Base-by-base conservation (phyloP, 805 yeast species). In the Barnettozyma vustinii region DNA sequence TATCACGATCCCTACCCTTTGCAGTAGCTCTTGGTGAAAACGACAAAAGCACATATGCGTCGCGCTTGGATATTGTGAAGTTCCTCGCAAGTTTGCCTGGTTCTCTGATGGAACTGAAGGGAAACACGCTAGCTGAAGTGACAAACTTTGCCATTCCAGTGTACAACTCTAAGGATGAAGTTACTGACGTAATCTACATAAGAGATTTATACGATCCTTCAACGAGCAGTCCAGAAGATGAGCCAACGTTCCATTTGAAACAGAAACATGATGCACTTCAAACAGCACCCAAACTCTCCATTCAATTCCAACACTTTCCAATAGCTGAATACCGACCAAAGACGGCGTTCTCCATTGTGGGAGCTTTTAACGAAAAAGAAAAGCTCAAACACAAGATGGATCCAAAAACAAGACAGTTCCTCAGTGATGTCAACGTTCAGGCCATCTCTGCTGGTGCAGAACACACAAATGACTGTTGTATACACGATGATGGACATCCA, bases 271-370 rank as follows among this genome's bases (percentile, higher is more conserved):
- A 56, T 15, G 33, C 52, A 2, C 50, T 67, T 15, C 54, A 60
- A 37, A 52, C 53, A 19, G 56, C 58, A 23, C 57, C 66, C 13
- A 52, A 61, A 23, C 59, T 79, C 52, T 68, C 79, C 4, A 72
- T 83, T 75, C 83, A 81, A 1, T 83, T 83, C 56, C 82, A 81
- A 70, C 87, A 83, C 61, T 77, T 78, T 21, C 90, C 89, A 1
- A 61, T 83, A 25, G 80, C 81, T 1, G 87, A 83, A 56, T 82
- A 76, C 59, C 67, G 79, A 50, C 69, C 69, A 21, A 56, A 53
- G 20, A 61, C 59, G 0, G 48, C 58, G 23, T 67, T 67, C 48
- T 74, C 79, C 44, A 58, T 72, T 26, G 60, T 67, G 21, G 70
- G 73, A 26, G 70, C 71, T 44, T 65, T 61, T 44, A 60, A 65